A percentile compares a stretch with the other conserved stretches of the same genome.
phyloP scores from a whole-genome alignment of 208 protist species.

The Leptomonas seymouri region DNA sequence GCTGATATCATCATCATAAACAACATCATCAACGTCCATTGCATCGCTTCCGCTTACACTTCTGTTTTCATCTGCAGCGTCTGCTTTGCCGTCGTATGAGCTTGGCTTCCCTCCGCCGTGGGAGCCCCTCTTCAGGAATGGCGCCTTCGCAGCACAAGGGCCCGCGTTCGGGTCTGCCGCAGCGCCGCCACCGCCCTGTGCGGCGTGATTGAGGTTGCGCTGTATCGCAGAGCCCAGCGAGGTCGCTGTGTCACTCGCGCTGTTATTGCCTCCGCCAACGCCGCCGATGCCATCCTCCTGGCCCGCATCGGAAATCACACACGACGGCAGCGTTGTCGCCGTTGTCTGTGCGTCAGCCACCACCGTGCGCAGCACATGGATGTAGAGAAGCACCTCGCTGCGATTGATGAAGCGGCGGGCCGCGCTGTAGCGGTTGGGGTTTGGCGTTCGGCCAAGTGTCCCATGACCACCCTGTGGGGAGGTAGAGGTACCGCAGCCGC shows the following conservation, averaged over 20 bases:
- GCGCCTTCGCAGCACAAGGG: conserved; percentile 4
- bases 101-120: background rate
- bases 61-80: background rate
- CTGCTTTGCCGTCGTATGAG: background rate
- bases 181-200: background rate
- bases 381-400: conserved; percentile 36
- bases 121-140: background rate
- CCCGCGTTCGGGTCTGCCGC: conserved; percentile 4
- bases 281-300: conserved; percentile 8
- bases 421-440: conserved; percentile 12
- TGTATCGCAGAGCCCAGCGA: background rate
- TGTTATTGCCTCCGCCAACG: background rate
- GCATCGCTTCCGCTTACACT: background rate
- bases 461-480: background rate
- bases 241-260: background rate
- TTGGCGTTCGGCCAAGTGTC: background rate
- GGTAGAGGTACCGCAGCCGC: background rate
- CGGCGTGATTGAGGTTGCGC: background rate
- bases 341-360: conserved; percentile 14
- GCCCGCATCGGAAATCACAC: conserved; percentile 13
- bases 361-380: conserved; percentile 33
- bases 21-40: background rate
- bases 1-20: background rate
- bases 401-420: conserved; percentile 20
- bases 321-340: conserved; percentile 19